These are phyloP conservation scores for Schizophyllum amplum DNA, from an alignment of 1,284 basidiomycete genomes.

Conservation along the genomic window DNA sequence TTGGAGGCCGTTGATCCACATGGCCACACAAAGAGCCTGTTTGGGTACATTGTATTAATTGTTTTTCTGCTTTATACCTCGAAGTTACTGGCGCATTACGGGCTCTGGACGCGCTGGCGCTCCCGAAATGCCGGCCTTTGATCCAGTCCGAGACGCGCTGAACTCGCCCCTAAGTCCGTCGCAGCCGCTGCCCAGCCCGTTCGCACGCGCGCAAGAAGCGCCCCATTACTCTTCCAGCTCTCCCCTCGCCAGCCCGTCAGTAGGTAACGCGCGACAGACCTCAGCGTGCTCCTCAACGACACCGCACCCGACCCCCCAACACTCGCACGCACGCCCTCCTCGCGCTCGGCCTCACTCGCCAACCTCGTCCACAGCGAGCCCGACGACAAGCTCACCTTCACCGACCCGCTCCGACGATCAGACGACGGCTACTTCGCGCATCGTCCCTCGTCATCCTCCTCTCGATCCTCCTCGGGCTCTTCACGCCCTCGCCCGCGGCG, in stretches of 20 bases:
- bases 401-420: constrained; percentile 30
- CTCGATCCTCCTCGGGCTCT: constrained; percentile 19
- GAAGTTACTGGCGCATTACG: neutral
- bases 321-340: constrained; percentile 25
- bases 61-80: too few species aligned
- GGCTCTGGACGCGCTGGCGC: neutral
- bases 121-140: constrained; percentile 61
- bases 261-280: constrained; percentile 54
- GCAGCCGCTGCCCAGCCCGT: constrained; percentile 10
- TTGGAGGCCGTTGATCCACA: neutral
- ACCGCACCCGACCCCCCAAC: constrained; percentile 30
- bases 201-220: constrained; percentile 1
- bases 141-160: constrained; percentile 75
- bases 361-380: constrained; percentile 37
- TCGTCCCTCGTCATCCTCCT: constrained; percentile 13
- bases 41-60: neutral
- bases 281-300: constrained; percentile 62
- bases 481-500: constrained; percentile 15
- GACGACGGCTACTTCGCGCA: constrained; percentile 16
- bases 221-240: constrained; percentile 18
- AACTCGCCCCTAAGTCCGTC: constrained; percentile 43
- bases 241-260: constrained; percentile 34
- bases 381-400: constrained; percentile 31
- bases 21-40: neutral
- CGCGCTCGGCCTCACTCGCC: constrained; percentile 36